These are phyloP conservation scores for Schizosaccharomyces japonicus DNA, from an alignment of 805 yeast species.

Conservation along the genomic window DNA sequence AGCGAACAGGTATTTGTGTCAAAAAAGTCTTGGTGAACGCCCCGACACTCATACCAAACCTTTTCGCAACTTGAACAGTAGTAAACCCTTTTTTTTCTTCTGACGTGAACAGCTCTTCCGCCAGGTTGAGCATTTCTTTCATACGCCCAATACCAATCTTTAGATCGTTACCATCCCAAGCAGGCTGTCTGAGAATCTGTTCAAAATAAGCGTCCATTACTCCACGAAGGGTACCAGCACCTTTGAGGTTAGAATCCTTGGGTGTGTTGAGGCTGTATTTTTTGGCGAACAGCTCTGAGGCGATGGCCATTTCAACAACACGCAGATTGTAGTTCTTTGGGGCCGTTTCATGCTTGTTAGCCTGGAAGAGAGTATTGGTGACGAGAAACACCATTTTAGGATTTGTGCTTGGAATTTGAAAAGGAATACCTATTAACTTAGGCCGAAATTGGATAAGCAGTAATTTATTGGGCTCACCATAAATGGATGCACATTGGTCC, in stretches of 20 bases:
- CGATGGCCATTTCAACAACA: constrained; percentile 49
- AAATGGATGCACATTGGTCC: constrained; percentile 54
- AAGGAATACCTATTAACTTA: constrained; percentile 28
- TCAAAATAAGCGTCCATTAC: background rate
- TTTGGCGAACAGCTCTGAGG: constrained; percentile 26
- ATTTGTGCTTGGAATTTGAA: constrained; percentile 20
- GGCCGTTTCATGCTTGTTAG: constrained; percentile 47
- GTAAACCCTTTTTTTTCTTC: constrained; percentile 22
- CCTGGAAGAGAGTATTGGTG: constrained; percentile 36
- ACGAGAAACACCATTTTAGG: constrained; percentile 31
- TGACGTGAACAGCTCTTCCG: constrained; percentile 20
- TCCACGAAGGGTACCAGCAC: background rate
- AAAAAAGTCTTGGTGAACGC: constrained; percentile 26
- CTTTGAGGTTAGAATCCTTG: background rate
- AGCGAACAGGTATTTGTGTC: constrained; percentile 29
- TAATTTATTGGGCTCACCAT: constrained; percentile 35
- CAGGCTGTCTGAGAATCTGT: background rate
- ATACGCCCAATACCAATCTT: background rate
- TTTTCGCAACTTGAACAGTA: constrained; percentile 24
- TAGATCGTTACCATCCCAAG: constrained; percentile 1
- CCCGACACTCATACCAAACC: constrained; percentile 21
- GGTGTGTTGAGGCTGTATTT: background rate
- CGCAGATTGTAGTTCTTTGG: constrained; percentile 46
- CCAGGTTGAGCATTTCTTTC: constrained; percentile 19
- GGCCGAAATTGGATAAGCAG: constrained; percentile 40